A percentile compares a stretch with the other conserved stretches of the same genome.
phyloP scores from a whole-genome alignment of 345 rosid genomes.

The Citrus trifoliata region DNA sequence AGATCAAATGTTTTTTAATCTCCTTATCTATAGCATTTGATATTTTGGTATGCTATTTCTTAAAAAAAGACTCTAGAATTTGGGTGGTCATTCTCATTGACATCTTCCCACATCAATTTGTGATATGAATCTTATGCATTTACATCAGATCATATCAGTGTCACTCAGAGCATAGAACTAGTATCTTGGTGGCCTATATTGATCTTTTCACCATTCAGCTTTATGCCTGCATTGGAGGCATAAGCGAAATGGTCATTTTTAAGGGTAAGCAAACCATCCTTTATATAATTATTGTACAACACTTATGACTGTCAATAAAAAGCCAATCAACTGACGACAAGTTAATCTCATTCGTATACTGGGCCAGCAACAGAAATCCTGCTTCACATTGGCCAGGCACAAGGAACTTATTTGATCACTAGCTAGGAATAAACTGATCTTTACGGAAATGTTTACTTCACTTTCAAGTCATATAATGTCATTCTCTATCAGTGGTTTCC shows the following conservation, averaged over 20 bases:
- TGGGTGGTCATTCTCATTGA: not conserved
- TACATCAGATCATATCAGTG: not conserved
- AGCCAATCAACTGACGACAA: not conserved
- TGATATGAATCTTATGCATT: slow-evolving; percentile 3
- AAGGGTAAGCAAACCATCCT: not conserved
- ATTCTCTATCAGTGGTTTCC: not conserved
- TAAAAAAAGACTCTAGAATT: not conserved
- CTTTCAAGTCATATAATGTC: not conserved
- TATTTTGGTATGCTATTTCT: not conserved
- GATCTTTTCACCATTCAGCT: not conserved
- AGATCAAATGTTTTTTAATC: not conserved
- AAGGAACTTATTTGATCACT: not conserved
- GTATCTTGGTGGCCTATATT: not conserved
- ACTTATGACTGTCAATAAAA: not conserved
- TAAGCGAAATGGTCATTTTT: not conserved
- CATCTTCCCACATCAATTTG: not conserved
- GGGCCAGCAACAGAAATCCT: not conserved
- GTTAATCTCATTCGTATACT: not conserved
- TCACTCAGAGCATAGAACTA: not conserved
- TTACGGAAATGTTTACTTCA: not conserved
- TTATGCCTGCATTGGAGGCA: not conserved
- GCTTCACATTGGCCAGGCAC: not conserved
- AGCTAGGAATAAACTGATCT: not conserved
- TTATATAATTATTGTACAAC: not conserved
- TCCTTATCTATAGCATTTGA: not conserved